Conservation (phyloP, 2,329 filamentous ascomycete species). For the Colletotrichum plurivorum region DNA sequence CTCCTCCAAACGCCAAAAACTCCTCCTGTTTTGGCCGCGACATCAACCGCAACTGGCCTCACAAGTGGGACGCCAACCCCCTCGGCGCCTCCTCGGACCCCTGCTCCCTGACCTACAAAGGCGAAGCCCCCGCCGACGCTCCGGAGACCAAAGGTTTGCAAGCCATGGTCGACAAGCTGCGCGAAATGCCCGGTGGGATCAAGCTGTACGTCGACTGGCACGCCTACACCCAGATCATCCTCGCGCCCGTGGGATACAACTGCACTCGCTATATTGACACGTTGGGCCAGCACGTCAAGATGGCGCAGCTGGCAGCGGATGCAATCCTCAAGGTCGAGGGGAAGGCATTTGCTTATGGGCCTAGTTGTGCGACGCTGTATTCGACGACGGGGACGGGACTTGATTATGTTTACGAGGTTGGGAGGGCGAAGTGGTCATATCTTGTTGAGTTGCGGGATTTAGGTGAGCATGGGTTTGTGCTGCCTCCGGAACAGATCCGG, state of each 20-base stretch:
- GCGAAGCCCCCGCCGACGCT: conserved; percentile 55
- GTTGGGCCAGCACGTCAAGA: conserved; percentile 51
- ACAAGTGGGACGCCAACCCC: conserved; percentile 59
- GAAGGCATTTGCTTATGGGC: conserved; percentile 53
- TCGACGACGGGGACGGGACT: conserved; percentile 48
- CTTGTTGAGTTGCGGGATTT: conserved; percentile 54
- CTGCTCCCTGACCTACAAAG: conserved; percentile 61
- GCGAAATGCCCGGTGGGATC: conserved; percentile 51
- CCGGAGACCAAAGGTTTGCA: conserved; percentile 63
- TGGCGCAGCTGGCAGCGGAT: conserved; percentile 44
- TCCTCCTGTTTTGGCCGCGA: conserved; percentile 62
- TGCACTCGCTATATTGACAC: conserved; percentile 55
- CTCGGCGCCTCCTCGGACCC: conserved; percentile 63
- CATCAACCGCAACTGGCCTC: conserved; percentile 69
- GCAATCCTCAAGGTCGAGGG: conserved; percentile 37
- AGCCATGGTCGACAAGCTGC: conserved; percentile 48
- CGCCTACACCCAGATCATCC: conserved; percentile 59
- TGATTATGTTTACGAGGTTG: conserved; percentile 47
- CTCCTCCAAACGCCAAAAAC: conserved; percentile 41
- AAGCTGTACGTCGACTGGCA: conserved; percentile 64
- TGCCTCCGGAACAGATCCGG: conserved; percentile 54
- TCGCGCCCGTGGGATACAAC: conserved; percentile 61
- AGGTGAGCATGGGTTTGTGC: conserved; percentile 53
- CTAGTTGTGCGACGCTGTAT: conserved; percentile 55
- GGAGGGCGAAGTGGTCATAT: conserved; percentile 52